Percentiles rank a stretch among this genome's conserved stretches.
Evolutionary conservation across 352 stramenopile species (phyloP).

Genomic region (Detonula confervacea): DNA sequence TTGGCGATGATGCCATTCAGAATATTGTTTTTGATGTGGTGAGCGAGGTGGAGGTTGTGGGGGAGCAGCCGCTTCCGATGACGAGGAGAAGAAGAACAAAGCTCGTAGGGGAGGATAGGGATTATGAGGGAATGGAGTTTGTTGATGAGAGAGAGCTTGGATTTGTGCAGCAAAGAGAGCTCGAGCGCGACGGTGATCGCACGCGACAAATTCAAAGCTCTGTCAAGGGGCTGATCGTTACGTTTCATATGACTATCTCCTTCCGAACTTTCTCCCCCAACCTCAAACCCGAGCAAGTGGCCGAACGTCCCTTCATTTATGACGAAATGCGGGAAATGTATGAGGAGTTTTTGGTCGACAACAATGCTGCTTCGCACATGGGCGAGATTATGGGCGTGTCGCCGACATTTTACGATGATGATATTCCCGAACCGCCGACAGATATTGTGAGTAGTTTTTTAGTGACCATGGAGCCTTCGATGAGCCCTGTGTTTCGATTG

Average conservation of each 20-base stretch:
- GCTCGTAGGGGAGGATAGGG: too few species aligned
- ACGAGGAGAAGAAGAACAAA: constrained; percentile 5
- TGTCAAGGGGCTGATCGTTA: constrained; percentile 16
- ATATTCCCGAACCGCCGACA: constrained; percentile 33
- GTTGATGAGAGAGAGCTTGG: constrained; percentile 8
- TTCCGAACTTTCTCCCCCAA: constrained; percentile 30
- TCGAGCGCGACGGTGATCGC: too few species aligned
- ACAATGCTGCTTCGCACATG: constrained; percentile 31
- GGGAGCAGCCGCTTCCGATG: constrained; percentile 15
- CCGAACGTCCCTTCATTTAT: constrained; percentile 45
- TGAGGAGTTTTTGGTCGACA: constrained; percentile 30
- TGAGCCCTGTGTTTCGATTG: too few species aligned
- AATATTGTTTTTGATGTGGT: constrained; percentile 53
- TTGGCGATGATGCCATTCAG: constrained; percentile 46
- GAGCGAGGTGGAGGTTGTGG: constrained; percentile 29
- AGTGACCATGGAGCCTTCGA: too few species aligned
- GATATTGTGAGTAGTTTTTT: too few species aligned
- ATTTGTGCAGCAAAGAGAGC: constrained; percentile 1
- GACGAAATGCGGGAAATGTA: constrained; percentile 27
- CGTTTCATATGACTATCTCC: constrained; percentile 38
- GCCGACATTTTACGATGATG: constrained; percentile 35
- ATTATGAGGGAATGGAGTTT: too few species aligned
- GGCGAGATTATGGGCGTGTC: constrained; percentile 27
- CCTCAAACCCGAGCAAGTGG: constrained; percentile 31
- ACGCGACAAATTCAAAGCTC: too few species aligned